A percentile compares a stretch with the other conserved stretches of the same genome.
Conservation (phyloP, 176 grass and related monocot genomes). For the Saccharum officinarum region DNA sequence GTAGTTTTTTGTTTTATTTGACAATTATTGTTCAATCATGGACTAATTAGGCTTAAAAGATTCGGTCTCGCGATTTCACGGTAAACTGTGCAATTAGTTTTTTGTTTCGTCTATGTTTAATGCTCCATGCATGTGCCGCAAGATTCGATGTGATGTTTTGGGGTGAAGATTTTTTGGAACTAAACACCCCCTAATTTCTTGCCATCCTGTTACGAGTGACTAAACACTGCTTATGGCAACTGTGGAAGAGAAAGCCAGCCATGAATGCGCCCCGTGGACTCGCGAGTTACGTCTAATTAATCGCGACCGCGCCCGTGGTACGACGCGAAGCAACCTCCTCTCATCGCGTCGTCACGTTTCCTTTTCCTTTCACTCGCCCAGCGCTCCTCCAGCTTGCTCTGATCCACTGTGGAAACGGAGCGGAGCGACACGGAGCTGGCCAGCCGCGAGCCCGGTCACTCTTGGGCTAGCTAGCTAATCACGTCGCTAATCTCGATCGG, state of each 20-base stretch:
- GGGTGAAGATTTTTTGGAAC: too few species aligned
- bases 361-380: background rate
- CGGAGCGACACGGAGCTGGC: background rate
- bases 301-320: too few species aligned
- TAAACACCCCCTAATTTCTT: background rate
- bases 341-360: background rate
- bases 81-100: too few species aligned
- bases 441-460: background rate
- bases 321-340: background rate
- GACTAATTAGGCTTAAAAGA: too few species aligned
- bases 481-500: background rate
- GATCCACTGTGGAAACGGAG: background rate
- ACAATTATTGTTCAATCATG: too few species aligned
- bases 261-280: constrained; percentile 1
- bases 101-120: too few species aligned
- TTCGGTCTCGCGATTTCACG: too few species aligned
- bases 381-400: background rate
- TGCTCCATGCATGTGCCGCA: too few species aligned
- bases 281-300: background rate
- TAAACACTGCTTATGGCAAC: constrained; percentile 3
- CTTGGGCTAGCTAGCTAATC: background rate
- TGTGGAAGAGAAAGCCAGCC: background rate
- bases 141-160: too few species aligned
- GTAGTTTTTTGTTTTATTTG: too few species aligned
- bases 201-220: background rate